These are phyloP conservation scores for Zymoseptoria pseudotritici DNA, from an alignment of 2,329 filamentous ascomycete species.

Conservation along the genomic window DNA sequence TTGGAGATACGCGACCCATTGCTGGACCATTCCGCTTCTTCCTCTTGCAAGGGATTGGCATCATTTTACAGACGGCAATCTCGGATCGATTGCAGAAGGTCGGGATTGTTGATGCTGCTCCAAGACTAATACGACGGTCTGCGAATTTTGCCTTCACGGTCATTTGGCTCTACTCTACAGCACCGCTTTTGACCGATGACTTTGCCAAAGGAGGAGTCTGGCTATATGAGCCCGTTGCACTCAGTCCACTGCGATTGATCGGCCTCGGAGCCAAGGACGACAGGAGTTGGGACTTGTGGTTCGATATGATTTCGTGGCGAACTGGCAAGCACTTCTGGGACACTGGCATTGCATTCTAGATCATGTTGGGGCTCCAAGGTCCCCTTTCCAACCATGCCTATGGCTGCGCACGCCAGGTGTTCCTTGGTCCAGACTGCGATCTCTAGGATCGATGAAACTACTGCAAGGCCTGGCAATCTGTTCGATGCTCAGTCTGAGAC, in stretches of 20 bases:
- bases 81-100: slow-evolving; percentile 29
- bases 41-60: slow-evolving; percentile 58
- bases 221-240: slow-evolving; percentile 73
- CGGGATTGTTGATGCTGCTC: slow-evolving; percentile 30
- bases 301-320: slow-evolving; percentile 51
- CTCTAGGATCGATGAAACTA: too few species aligned
- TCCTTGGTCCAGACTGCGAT: too few species aligned
- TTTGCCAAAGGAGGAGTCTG: slow-evolving; percentile 67
- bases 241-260: slow-evolving; percentile 61
- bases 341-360: slow-evolving; percentile 42
- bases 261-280: slow-evolving; percentile 56
- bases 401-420: too few species aligned
- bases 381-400: too few species aligned
- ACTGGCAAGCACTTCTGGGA: slow-evolving; percentile 58
- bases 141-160: slow-evolving; percentile 58
- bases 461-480: too few species aligned
- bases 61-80: slow-evolving; percentile 51
- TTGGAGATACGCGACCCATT: slow-evolving; percentile 53
- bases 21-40: slow-evolving; percentile 60
- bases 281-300: slow-evolving; percentile 60
- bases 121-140: slow-evolving; percentile 41
- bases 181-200: slow-evolving; percentile 63
- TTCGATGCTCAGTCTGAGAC: too few species aligned
- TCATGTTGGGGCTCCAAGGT: background rate
- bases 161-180: slow-evolving; percentile 62